Evolutionary conservation across 2,329 filamentous ascomycete species (phyloP).

Genomic region (Pseudogymnoascus sp.): DNA sequence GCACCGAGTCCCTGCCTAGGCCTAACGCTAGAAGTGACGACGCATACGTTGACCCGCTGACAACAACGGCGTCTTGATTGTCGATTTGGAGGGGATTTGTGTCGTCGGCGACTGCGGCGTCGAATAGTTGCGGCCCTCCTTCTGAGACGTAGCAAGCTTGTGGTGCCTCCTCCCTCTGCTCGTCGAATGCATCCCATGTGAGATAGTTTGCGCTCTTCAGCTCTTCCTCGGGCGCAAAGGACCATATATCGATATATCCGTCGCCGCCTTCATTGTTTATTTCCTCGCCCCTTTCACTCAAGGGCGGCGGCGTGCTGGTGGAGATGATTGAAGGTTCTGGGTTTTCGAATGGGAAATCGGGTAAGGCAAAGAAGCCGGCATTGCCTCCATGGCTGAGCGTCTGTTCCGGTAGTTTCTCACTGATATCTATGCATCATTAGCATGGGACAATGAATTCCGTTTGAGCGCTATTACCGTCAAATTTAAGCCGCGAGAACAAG

Average conservation of each 20-base stretch:
- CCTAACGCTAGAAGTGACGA: conserved; percentile 58
- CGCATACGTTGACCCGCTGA: conserved; percentile 44
- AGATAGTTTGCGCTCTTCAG: conserved; percentile 38
- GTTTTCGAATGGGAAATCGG: conserved; percentile 21
- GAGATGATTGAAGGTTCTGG: conserved; percentile 8
- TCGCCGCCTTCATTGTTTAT: conserved; percentile 21
- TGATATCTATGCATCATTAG: conserved; percentile 22
- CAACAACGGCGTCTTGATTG: conserved; percentile 35
- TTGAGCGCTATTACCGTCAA: conserved; percentile 21
- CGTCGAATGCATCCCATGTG: conserved; percentile 64
- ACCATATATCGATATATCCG: conserved; percentile 40
- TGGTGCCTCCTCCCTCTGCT: conserved; percentile 32
- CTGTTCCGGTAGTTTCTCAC: conserved; percentile 19
- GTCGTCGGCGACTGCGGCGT: conserved; percentile 47
- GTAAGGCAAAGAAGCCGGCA: conserved; percentile 25
- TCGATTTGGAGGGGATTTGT: conserved; percentile 35
- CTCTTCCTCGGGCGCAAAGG: conserved; percentile 31
- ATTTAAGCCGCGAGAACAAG: conserved; percentile 26
- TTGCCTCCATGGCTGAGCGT: conserved; percentile 2
- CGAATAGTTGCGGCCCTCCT: conserved; percentile 57
- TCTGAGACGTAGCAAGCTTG: conserved; percentile 58
- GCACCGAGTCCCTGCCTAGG: conserved; percentile 63
- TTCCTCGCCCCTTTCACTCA: conserved; percentile 12
- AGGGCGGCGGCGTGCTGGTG: not conserved
- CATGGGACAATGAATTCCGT: not conserved